These are phyloP conservation scores for Podospora conica DNA, from an alignment of 495 filamentous ascomycete genomes.

Conservation along the genomic window DNA sequence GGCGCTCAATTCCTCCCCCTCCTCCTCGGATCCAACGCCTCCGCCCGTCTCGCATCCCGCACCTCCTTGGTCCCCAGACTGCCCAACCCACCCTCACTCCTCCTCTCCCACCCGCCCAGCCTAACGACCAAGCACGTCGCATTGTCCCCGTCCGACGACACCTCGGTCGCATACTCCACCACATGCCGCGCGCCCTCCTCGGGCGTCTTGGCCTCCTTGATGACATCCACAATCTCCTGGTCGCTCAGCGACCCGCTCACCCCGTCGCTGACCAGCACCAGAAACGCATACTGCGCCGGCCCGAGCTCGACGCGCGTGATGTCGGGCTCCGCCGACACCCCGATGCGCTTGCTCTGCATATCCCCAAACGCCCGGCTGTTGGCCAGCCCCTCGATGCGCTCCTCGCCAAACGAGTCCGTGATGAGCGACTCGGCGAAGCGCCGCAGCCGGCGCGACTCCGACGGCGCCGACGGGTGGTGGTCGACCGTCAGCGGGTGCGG, in stretches of 20 bases:
- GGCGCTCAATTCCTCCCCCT: slow-evolving; percentile 37
- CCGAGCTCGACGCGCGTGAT: slow-evolving; percentile 64
- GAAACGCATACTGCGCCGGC: slow-evolving; percentile 77
- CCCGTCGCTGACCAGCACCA: slow-evolving; percentile 84
- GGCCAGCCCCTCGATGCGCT: slow-evolving; percentile 86
- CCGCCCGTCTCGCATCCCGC: slow-evolving; percentile 74
- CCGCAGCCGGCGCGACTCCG: slow-evolving; percentile 74
- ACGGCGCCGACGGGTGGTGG: slow-evolving; percentile 83
- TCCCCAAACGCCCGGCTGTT: slow-evolving; percentile 94
- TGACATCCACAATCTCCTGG: slow-evolving; percentile 90
- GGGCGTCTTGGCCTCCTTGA: slow-evolving; percentile 88
- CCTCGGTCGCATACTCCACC: slow-evolving; percentile 81
- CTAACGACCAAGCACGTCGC: slow-evolving; percentile 90
- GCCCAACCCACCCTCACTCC: slow-evolving; percentile 79
- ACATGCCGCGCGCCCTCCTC: slow-evolving; percentile 75
- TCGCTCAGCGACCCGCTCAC: slow-evolving; percentile 76
- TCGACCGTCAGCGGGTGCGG: slow-evolving; percentile 76
- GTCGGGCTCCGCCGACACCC: slow-evolving; percentile 90
- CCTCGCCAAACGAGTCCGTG: slow-evolving; percentile 95
- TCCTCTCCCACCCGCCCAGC: slow-evolving; percentile 90
- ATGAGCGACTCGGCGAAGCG: slow-evolving; percentile 75
- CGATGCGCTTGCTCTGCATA: slow-evolving; percentile 81
- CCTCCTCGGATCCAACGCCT: slow-evolving; percentile 77
- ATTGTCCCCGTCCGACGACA: slow-evolving; percentile 78
- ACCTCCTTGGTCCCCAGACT: slow-evolving; percentile 86